These are phyloP conservation scores for Colletotrichum sp. DNA, from an alignment of 2,329 filamentous ascomycete species.

Conservation along the genomic window DNA sequence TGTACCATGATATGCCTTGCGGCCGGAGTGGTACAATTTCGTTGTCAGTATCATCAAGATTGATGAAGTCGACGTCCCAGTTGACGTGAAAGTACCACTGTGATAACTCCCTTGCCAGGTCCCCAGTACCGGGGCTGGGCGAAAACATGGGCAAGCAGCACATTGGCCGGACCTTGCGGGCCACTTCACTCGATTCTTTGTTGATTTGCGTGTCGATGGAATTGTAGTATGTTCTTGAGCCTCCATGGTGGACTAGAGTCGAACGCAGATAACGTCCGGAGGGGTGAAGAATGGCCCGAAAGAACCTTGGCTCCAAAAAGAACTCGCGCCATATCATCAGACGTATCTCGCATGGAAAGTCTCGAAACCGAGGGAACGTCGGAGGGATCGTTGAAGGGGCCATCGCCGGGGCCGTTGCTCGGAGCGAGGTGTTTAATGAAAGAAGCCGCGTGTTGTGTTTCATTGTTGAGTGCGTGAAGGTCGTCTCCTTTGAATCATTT, in stretches of 20 bases:
- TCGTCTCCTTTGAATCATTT: background rate
- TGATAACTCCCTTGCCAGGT: too few relatives aligned
- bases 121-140: fast-evolving
- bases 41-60: background rate
- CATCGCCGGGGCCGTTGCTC: background rate
- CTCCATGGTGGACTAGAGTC: background rate
- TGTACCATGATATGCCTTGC: background rate
- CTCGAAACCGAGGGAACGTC: background rate
- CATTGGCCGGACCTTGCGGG: background rate
- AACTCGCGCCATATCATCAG: background rate
- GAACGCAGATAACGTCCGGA: background rate
- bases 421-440: background rate
- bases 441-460: background rate
- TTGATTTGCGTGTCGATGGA: background rate
- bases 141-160: fast-evolving
- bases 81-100: background rate
- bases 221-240: background rate
- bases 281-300: background rate
- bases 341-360: background rate
- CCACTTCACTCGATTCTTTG: background rate
- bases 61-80: background rate
- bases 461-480: background rate
- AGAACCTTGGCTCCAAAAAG: background rate
- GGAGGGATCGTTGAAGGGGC: background rate
- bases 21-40: too few relatives aligned